These are phyloP conservation scores for Didymella segeticola DNA, from an alignment of 2,329 filamentous ascomycete genomes.

Conservation along the genomic window DNA sequence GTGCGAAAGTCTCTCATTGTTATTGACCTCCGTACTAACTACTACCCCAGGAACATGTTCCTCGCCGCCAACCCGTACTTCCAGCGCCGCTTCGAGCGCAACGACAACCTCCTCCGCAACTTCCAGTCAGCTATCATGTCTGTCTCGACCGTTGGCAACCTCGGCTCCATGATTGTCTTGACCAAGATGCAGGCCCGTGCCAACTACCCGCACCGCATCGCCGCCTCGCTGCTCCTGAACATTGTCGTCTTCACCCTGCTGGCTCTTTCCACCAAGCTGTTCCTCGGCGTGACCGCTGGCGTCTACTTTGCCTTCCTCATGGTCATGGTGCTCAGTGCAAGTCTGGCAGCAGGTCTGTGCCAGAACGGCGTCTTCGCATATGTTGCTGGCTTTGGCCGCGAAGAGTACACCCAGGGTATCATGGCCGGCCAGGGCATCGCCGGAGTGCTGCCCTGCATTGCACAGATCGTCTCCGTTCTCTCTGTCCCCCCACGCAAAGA, in stretches of 20 bases:
- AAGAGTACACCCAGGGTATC: conserved; percentile 93
- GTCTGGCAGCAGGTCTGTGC: conserved; percentile 80
- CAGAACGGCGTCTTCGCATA: conserved; percentile 97
- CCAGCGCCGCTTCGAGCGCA: conserved; percentile 75
- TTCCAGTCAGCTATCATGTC: conserved; percentile 91
- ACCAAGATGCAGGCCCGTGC: conserved; percentile 81
- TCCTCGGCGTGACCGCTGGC: conserved; percentile 66
- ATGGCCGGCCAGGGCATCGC: conserved; percentile 95
- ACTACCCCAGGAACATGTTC: conserved; percentile 87
- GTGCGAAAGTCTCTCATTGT: conserved; percentile 62
- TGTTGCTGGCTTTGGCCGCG: conserved; percentile 80
- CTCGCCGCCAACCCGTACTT: conserved; percentile 95
- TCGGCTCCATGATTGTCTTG: conserved; percentile 76
- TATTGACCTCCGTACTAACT: conserved; percentile 12
- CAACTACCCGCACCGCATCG: conserved; percentile 88
- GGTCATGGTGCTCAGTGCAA: conserved; percentile 78
- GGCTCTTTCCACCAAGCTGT: conserved; percentile 76
- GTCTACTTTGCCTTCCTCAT: conserved; percentile 84
- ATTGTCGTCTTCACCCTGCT: conserved; percentile 78
- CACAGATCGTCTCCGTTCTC: conserved; percentile 85
- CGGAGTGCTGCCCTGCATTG: conserved; percentile 85
- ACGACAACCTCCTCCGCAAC: conserved; percentile 75
- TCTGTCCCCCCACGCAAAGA: conserved; percentile 62
- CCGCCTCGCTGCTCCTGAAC: conserved; percentile 76
- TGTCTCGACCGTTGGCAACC: conserved; percentile 83